Percentiles rank a stretch among this genome's conserved stretches.
Evolutionary conservation across 75 land plant species (phyloP).

Genomic region (Pinus tabuliformis): DNA sequence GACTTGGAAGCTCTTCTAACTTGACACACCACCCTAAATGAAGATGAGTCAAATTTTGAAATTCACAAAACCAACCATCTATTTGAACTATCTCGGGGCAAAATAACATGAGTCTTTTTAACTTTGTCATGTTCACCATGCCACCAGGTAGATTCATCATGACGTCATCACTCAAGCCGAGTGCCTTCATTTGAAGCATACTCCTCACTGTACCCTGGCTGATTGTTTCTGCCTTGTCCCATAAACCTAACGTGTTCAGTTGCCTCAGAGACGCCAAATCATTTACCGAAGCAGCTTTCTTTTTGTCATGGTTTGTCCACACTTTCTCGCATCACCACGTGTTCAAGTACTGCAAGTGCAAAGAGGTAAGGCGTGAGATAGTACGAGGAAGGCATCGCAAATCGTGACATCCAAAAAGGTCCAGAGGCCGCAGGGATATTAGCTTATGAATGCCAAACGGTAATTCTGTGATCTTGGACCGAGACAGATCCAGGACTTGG

Average conservation of each 20-base stretch:
- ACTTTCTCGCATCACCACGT: background rate
- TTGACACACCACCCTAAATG: background rate
- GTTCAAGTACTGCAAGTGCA: background rate
- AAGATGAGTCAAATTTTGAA: background rate
- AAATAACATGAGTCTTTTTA: background rate
- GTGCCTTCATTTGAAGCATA: background rate
- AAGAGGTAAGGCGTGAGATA: background rate
- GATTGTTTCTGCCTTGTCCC: background rate
- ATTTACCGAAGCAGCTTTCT: background rate
- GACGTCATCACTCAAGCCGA: background rate
- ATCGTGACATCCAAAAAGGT: background rate
- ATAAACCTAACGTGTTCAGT: background rate
- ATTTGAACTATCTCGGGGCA: background rate
- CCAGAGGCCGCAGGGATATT: background rate
- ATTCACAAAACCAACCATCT: background rate
- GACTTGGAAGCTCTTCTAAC: background rate
- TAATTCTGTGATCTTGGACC: background rate
- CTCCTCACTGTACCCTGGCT: background rate
- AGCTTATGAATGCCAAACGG: background rate
- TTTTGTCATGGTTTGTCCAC: background rate
- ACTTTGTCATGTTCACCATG: background rate
- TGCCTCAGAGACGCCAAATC: background rate
- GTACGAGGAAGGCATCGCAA: background rate
- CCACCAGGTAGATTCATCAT: background rate
- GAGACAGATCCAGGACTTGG: background rate